Evolutionary conservation across 2,329 filamentous ascomycete species (phyloP).

Genomic region (Fusarium scirpi): DNA sequence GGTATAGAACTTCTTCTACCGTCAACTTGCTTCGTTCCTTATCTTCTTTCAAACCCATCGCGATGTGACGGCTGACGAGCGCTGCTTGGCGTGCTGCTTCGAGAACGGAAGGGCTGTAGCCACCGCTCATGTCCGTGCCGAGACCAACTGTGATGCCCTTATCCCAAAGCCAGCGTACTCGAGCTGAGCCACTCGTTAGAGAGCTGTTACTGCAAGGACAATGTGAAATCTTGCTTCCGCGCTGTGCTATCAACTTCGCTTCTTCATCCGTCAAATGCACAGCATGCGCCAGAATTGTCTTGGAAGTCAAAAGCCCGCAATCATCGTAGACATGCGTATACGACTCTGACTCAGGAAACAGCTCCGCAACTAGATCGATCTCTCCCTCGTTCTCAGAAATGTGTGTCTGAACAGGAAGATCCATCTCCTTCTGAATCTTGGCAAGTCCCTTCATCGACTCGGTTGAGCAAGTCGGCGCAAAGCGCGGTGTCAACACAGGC

Average conservation of each 20-base stretch:
- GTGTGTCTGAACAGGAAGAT: conserved; percentile 86
- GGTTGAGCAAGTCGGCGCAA: conserved; percentile 71
- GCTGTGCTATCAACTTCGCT: conserved; percentile 69
- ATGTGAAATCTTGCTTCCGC: conserved; percentile 78
- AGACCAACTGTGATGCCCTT: conserved; percentile 83
- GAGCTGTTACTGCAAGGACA: conserved; percentile 90
- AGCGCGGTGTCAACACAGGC: conserved; percentile 83
- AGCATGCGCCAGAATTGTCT: conserved; percentile 87
- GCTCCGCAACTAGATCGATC: conserved; percentile 73
- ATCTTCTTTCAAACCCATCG: conserved; percentile 61
- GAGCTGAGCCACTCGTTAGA: conserved; percentile 82
- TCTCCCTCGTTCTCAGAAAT: conserved; percentile 86
- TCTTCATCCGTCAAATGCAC: conserved; percentile 80
- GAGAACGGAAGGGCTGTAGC: conserved; percentile 84
- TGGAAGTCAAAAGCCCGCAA: conserved; percentile 73
- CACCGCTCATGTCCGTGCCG: conserved; percentile 91
- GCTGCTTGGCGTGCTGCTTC: conserved; percentile 86
- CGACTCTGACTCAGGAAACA: conserved; percentile 73
- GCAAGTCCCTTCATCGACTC: conserved; percentile 74
- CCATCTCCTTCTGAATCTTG: conserved; percentile 69
- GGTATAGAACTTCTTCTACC: conserved; percentile 87
- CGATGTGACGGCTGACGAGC: conserved; percentile 79
- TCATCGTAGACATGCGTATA: conserved; percentile 87
- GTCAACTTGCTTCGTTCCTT: conserved; percentile 73
- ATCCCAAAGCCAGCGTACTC: conserved; percentile 79